Evolutionary conservation across 345 rosid genomes (phyloP).

Genomic region (Carallia brachiata): DNA sequence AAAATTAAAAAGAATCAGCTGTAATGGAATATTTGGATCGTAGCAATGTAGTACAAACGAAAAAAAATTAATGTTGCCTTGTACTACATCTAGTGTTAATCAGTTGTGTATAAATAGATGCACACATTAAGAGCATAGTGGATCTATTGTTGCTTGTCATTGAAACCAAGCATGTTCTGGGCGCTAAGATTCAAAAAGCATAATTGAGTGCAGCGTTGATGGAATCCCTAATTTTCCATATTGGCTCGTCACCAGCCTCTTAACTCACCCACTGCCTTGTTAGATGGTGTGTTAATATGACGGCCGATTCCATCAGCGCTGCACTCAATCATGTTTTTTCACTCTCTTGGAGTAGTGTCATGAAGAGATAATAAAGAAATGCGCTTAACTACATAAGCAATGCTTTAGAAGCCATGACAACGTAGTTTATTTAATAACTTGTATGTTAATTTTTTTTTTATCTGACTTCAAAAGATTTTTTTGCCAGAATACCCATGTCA

Average conservation of each 20-base stretch:
- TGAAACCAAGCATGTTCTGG: conserved; percentile 2
- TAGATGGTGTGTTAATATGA: too few species aligned
- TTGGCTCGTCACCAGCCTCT: background rate
- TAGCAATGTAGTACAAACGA: background rate
- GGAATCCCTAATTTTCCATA: background rate
- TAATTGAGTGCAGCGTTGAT: conserved; percentile 37
- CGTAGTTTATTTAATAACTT: too few species aligned
- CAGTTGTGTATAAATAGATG: background rate
- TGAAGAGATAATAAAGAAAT: background rate
- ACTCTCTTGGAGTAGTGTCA: conserved; percentile 9
- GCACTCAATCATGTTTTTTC: background rate
- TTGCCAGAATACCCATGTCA: too few species aligned
- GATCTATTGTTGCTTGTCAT: background rate
- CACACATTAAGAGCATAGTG: background rate
- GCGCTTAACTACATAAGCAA: background rate
- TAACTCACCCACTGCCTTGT: background rate
- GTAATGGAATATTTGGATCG: background rate
- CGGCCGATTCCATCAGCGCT: conserved; percentile 31
- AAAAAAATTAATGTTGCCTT: background rate
- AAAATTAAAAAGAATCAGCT: too few species aligned
- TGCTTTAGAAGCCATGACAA: too few species aligned
- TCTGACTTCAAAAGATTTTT: too few species aligned
- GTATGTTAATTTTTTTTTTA: too few species aligned
- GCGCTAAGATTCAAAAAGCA: conserved; percentile 33
- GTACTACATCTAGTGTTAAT: background rate